Base-by-base conservation (phyloP, 2,329 filamentous ascomycete species). In the Botrytis deweyae region DNA sequence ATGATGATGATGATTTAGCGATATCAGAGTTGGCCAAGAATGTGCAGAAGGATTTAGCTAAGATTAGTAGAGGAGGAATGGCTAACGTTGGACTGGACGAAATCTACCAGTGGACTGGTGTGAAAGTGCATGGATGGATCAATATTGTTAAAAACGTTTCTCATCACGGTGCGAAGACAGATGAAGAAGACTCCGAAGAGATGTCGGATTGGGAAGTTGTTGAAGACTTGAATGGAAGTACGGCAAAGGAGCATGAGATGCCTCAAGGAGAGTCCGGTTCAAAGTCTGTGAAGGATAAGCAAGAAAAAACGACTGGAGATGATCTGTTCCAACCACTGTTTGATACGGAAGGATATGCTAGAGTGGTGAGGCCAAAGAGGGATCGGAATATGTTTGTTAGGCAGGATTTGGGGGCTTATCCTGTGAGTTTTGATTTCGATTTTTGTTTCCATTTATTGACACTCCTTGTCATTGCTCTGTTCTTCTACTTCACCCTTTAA, bases 91-190 rank as follows among this genome's bases (percentile, higher is more conserved):
- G 89, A 1, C 83, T 97, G 1, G 89, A 88, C 83, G 91, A 97
- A 80, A 90, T 97, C 55, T 82, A 85, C 33, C 82, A 86, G 25
- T 97, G 94, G 94, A 95, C 93, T 0, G 92, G 91, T 0, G 83
- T 94, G 2, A 84, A 82, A 72, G 82, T 97, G 1, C 88, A 92
- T 77, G 90, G 88, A 0, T 95, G 93, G 83, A 89, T 97, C 78
- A 98, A 98, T 81, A 96, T 97, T 76, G 82, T 97, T 29, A 89
- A 80, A 63, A 63, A 73, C 1, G 1, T 22, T 58, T 29, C n/a
- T 7, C 29, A 63, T n/a, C 46, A 74, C 25, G 40, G 29, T n/a
- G 73, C 63, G 9, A 38, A 38, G 22, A 36, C 9, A 9, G 46
- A 55, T 40, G 70, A 38, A 8, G 33, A 22, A 4, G 38, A 18